Evolutionary conservation across 495 filamentous ascomycete species (phyloP), one percentile per base, ranked within the genome.

Genomic region (Aspergillus nanangensis): DNA sequence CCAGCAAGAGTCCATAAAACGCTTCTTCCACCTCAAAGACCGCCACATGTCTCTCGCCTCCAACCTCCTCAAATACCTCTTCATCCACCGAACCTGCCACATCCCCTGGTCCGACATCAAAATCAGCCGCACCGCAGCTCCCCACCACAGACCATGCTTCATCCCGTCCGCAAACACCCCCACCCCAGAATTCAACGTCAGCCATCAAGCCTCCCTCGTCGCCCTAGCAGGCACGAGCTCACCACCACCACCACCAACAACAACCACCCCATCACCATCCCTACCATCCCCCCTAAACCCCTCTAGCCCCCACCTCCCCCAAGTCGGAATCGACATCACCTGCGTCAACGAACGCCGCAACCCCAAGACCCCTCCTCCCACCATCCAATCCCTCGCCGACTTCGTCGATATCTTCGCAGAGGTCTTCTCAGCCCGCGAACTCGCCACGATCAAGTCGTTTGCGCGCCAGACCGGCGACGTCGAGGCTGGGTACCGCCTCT

Each of bases 171-270:
- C 14, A 15, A 13, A 11, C n/a, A 31, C 51, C 33, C 52, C 53
- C 1, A 63, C 66, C 19, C 71, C 92, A 14, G 77, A 86, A 44
- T 95, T 96, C 76, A 96, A 96, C 60, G 86, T 95, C 44, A 86
- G 80, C 42, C 90, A 96, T 58, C 90, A 95, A 61, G 86, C 84
- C 11, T 87, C 87, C 0, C 64, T 95, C 9, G 88, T 92, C 8
- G 75, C 78, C 4, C 56, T 88, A 3, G 74, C 79, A 4, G 83
- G 80, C 27, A 66, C 65, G 1, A 46, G 55, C 19, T n/a, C n/a
- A n/a, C n/a, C n/a, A n/a, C n/a, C n/a, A n/a, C n/a, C n/a, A n/a
- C n/a, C n/a, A n/a, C n/a, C n/a, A n/a, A n/a, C n/a, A n/a, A n/a
- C n/a, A n/a, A n/a, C n/a, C n/a, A n/a, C n/a, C n/a, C n/a, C n/a